These are phyloP conservation scores for Pterocarpus macrocarpus DNA, from an alignment of 306 rosid species.

Conservation along the genomic window DNA sequence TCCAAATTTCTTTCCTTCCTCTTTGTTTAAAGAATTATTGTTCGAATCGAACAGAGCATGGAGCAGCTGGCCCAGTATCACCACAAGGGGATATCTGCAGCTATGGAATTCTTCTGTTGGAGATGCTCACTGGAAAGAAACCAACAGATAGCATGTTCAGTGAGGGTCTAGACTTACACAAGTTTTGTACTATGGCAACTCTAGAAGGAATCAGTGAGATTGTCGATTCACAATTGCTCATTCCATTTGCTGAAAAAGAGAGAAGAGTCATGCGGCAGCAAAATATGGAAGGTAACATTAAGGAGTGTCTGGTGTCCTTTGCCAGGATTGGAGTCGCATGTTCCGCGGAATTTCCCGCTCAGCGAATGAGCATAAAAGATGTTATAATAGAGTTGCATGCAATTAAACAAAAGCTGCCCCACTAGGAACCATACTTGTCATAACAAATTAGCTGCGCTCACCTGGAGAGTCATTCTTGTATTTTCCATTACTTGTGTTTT, in stretches of 20 bases:
- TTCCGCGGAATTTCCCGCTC: constrained; percentile 5
- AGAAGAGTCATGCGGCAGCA: not conserved
- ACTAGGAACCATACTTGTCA: not conserved
- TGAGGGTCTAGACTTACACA: not conserved
- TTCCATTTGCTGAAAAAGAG: no score
- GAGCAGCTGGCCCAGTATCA: constrained; percentile 24
- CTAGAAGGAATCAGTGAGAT: no score
- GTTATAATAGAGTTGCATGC: constrained; percentile 18
- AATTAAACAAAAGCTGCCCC: not conserved
- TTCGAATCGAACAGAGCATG: constrained; percentile 41
- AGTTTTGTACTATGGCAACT: no score
- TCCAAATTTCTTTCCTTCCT: not conserved
- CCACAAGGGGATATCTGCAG: constrained; percentile 52
- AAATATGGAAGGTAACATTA: not conserved
- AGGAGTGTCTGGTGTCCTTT: not conserved
- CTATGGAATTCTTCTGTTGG: constrained; percentile 45
- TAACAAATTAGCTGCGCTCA: not conserved
- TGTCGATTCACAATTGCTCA: not conserved
- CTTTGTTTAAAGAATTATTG: not conserved
- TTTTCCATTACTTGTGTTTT: not conserved
- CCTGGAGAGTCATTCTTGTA: not conserved
- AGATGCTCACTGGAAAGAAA: constrained; percentile 44
- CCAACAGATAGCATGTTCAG: constrained; percentile 47
- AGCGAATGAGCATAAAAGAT: not conserved
- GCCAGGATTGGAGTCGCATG: constrained; percentile 43